Percentiles rank a stretch among this genome's conserved stretches.
phyloP scores from a whole-genome alignment of 768 basidiomycete genomes.

The Tylopilus cervinicoccineus region DNA sequence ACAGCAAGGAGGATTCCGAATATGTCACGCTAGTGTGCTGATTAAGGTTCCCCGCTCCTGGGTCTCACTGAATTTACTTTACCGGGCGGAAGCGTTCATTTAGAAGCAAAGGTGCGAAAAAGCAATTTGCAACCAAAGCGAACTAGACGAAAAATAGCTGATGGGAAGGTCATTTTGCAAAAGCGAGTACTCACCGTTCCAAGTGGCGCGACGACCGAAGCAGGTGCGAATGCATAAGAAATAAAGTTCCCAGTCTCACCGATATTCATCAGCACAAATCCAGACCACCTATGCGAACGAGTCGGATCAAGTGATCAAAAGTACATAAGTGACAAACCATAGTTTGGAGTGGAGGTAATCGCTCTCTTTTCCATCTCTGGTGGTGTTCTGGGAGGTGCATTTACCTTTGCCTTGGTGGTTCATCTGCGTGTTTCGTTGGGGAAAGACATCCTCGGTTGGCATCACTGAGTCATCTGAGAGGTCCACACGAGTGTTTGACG shows the following conservation, averaged over 20 bases:
- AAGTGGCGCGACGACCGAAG: constrained; percentile 90
- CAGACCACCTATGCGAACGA: constrained; percentile 67
- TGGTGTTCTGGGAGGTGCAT: constrained; percentile 16
- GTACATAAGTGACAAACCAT: constrained; percentile 49
- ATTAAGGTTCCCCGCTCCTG: constrained; percentile 13
- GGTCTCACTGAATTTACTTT: constrained; percentile 19
- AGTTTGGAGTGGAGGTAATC: constrained; percentile 81
- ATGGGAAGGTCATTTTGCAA: not conserved
- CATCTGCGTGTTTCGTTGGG: constrained; percentile 17
- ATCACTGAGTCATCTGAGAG: constrained; percentile 13
- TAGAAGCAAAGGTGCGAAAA: constrained; percentile 85
- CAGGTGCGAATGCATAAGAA: constrained; percentile 86
- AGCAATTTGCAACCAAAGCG: constrained; percentile 92
- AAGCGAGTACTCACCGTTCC: constrained; percentile 68
- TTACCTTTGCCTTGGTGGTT: constrained; percentile 7
- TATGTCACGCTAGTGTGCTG: constrained; percentile 57
- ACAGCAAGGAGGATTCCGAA: constrained; percentile 78
- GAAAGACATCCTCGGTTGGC: constrained; percentile 39
- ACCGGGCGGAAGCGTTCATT: constrained; percentile 80
- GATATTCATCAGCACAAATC: constrained; percentile 83
- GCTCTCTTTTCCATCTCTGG: constrained; percentile 49
- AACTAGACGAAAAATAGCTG: constrained; percentile 44
- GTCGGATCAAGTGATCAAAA: not conserved
- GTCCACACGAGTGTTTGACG: not conserved
- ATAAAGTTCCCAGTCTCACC: constrained; percentile 92